Base-by-base conservation (phyloP, 148 eudicot genomes). In the Agrostemma githago region DNA sequence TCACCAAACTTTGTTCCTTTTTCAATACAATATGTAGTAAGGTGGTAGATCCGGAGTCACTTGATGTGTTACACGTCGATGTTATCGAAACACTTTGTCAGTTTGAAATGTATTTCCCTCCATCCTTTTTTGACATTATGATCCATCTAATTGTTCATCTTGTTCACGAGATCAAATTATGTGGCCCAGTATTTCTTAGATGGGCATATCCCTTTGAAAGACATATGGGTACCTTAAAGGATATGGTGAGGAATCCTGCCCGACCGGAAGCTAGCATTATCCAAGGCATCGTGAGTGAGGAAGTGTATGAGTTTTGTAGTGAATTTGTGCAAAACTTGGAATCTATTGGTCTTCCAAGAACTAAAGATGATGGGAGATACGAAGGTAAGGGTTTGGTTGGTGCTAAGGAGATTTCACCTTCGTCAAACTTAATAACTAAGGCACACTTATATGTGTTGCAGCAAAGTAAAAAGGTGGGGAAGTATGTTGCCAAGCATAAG, bases 301-400 rank as follows among this genome's bases (percentile, higher is more conserved):
- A n/a, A n/a, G n/a, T n/a, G n/a, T n/a, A n/a, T n/a, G n/a, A n/a
- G n/a, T n/a, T 62, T 72, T 60, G 72, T 41, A 19, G 54, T n/a
- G 40, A 60, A 37, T 72, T n/a, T 42, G 19, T 60, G n/a, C 2
- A 0, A 5, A 39, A 8, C 5, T 16, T 40, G 3, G 16, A 42
- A 4, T 3, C 75, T 38, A 60, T 72, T 38, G 66, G 67, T 17
- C 37, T 72, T 0, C 75, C 57, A 15, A 41, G 26, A 40, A 37
- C 10, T 17, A 48, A 1, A 40, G 53, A 60, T 39, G 67, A 60
- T 46, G 67, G 51, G 42, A 59, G 75, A 34, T 46, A 40, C 60
- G 66, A 59, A 41, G 75, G 75, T 4, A 9, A 42, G 4, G 75
- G 75, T 11, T 20, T 41, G 5, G 17, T 42, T 20, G 75, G 66